A percentile compares a stretch with the other conserved stretches of the same genome.
Evolutionary conservation across 208 protist genomes (phyloP).

Genomic region (Vickermania ingenoplastis): DNA sequence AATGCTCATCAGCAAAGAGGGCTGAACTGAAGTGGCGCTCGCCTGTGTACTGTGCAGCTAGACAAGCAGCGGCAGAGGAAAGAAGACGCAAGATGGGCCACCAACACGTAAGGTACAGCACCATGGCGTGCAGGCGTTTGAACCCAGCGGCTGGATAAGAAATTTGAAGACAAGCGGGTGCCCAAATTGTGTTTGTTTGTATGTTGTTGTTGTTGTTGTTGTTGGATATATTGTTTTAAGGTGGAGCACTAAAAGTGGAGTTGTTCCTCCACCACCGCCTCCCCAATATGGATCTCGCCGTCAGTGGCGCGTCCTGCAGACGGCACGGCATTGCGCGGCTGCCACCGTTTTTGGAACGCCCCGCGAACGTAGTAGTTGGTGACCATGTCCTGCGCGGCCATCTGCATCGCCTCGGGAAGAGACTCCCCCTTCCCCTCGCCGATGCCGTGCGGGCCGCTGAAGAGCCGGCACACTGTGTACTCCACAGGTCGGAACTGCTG

Average conservation of each 20-base stretch:
- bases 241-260: conserved; percentile 1
- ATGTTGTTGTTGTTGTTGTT: no score
- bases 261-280: background rate
- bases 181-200: background rate
- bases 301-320: conserved; percentile 63
- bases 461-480: conserved; percentile 74
- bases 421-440: conserved; percentile 82
- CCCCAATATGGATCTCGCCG: conserved; percentile 59
- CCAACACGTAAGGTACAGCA: no score
- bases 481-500: conserved; percentile 81
- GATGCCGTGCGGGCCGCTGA: conserved; percentile 51
- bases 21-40: no score
- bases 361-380: conserved; percentile 65
- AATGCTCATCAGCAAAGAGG: conserved; percentile 33
- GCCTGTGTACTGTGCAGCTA: no score
- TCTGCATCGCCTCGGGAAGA: conserved; percentile 76
- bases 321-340: conserved; percentile 76
- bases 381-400: conserved; percentile 63
- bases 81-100: no score
- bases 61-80: no score
- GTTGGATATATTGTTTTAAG: background rate
- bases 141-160: background rate
- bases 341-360: no score
- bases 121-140: background rate
- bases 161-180: background rate